These are phyloP conservation scores for Coniochaeta sp. DNA, from an alignment of 2,329 filamentous ascomycete genomes.

Conservation along the genomic window DNA sequence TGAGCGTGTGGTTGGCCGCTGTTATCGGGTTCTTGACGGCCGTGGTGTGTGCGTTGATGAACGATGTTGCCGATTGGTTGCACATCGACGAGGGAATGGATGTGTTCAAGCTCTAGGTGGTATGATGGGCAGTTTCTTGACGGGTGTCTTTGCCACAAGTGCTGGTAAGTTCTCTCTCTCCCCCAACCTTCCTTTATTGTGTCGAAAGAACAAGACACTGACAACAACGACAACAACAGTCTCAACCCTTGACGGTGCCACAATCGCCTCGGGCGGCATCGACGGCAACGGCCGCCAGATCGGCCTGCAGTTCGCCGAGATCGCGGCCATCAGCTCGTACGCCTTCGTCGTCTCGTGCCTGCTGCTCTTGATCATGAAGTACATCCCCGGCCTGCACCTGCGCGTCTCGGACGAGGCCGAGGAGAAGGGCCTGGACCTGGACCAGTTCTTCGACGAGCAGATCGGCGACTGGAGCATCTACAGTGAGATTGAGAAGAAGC, in stretches of 20 bases:
- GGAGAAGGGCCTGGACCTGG: constrained; percentile 42
- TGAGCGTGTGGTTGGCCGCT: constrained; percentile 39
- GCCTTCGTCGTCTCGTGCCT: constrained; percentile 45
- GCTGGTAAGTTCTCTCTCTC: constrained; percentile 8
- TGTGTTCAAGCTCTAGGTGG: constrained; percentile 57
- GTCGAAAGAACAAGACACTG: background rate
- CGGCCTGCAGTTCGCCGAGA: constrained; percentile 49
- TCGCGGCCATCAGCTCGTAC: constrained; percentile 47
- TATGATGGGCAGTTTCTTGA: constrained; percentile 48
- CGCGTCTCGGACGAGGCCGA: constrained; percentile 49
- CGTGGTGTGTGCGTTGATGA: constrained; percentile 36
- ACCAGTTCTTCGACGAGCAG: constrained; percentile 38
- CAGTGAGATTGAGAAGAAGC: constrained; percentile 11
- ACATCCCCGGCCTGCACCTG: constrained; percentile 49
- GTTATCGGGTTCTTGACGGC: constrained; percentile 46
- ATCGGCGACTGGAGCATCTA: constrained; percentile 13
- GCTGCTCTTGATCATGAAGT: constrained; percentile 48
- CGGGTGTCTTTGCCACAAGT: constrained; percentile 44
- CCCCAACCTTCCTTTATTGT: too few species aligned
- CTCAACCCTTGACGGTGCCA: constrained; percentile 39
- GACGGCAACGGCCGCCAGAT: constrained; percentile 48
- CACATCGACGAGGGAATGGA: constrained; percentile 51
- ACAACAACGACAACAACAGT: constrained; percentile 5
- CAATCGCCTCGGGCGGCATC: constrained; percentile 33
- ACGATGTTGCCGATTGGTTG: constrained; percentile 42